These are phyloP conservation scores for Juncus effusus DNA, from an alignment of 176 grass and related monocot species.

Conservation along the genomic window DNA sequence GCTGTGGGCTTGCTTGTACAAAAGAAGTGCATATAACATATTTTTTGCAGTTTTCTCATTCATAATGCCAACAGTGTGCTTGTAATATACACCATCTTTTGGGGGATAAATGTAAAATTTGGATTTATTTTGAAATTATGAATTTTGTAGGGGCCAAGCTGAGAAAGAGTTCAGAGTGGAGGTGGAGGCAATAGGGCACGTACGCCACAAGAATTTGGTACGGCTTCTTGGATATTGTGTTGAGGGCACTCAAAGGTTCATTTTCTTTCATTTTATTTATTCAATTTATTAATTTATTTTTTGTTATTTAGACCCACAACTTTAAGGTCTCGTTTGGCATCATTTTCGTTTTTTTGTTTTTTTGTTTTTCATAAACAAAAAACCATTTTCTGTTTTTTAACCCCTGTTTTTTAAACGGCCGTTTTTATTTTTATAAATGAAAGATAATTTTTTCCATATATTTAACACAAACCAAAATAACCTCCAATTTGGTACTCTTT, in stretches of 20 bases:
- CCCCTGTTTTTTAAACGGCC: too few species aligned
- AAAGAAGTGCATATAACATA: slow-evolving; percentile 8
- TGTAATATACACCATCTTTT: neutral
- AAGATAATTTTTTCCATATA: too few species aligned
- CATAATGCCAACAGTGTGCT: neutral
- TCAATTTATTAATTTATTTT: too few species aligned
- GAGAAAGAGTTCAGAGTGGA: slow-evolving; percentile 99
- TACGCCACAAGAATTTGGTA: slow-evolving; percentile 95
- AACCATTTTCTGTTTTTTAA: too few species aligned
- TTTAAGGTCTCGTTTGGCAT: neutral
- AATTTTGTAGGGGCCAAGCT: slow-evolving; percentile 66
- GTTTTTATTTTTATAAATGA: too few species aligned
- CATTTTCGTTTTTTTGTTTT: too few species aligned
- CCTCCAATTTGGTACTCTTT: too few species aligned
- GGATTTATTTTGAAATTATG: slow-evolving; percentile 6
- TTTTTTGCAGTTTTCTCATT: slow-evolving; percentile 12
- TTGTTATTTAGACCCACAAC: too few species aligned
- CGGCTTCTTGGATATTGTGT: slow-evolving; percentile 87
- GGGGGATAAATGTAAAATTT: neutral
- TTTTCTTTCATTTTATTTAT: neutral
- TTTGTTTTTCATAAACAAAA: too few species aligned
- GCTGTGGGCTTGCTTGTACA: too few species aligned
- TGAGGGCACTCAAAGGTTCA: slow-evolving; percentile 85
- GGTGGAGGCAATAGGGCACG: slow-evolving; percentile 97
- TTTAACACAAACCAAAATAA: too few species aligned